phyloP scores from a whole-genome alignment of 106 monocot species.

The Posidonia australis region DNA sequence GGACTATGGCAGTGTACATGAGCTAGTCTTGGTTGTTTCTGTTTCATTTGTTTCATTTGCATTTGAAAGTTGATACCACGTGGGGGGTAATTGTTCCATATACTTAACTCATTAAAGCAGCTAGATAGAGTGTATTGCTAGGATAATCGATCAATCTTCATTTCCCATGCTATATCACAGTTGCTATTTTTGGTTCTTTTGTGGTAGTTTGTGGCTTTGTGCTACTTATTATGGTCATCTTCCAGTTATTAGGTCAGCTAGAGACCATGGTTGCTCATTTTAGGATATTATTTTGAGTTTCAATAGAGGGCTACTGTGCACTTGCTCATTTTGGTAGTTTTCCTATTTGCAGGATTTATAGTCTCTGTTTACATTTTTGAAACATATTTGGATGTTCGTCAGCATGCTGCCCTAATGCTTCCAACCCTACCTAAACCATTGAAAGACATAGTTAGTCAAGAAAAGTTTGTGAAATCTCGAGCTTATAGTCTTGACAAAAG shows the following conservation, averaged over 20 bases:
- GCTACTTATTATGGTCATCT: too few species aligned
- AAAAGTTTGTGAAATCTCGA: slow-evolving; percentile 79
- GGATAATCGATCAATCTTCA: too few species aligned
- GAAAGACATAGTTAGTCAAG: slow-evolving; percentile 61
- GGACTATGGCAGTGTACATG: too few species aligned
- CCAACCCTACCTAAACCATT: slow-evolving; percentile 67
- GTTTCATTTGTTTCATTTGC: too few species aligned
- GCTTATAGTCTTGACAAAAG: slow-evolving; percentile 97
- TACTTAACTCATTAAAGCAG: too few species aligned
- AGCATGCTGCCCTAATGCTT: slow-evolving; percentile 69
- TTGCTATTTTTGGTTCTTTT: not conserved
- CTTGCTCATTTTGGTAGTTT: not conserved
- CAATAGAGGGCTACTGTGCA: not conserved
- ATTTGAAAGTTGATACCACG: too few species aligned
- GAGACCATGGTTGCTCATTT: not conserved
- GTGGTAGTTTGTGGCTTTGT: not conserved
- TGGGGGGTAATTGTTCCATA: too few species aligned
- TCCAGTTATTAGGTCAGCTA: too few species aligned
- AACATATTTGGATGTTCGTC: slow-evolving; percentile 84
- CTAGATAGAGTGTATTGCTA: too few species aligned
- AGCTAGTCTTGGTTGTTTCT: too few species aligned
- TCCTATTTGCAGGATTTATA: slow-evolving; percentile 72
- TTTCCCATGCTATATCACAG: too few species aligned
- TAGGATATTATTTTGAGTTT: not conserved
- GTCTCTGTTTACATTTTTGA: slow-evolving; percentile 81